Evolutionary conservation across 31 red algal species (phyloP).

Genomic region (Asparagopsis taxiformis): DNA sequence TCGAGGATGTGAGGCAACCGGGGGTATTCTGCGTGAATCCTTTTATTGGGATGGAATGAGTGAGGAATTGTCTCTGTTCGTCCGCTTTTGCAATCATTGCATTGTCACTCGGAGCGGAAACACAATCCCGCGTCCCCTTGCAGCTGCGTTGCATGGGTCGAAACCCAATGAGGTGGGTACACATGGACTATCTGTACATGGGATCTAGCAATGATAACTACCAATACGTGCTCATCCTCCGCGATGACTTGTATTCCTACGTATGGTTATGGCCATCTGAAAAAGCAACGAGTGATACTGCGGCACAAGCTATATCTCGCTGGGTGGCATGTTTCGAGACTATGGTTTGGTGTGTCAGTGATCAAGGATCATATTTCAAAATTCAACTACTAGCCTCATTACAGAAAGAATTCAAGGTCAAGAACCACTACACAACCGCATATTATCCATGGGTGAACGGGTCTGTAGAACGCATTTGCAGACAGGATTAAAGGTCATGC

Average conservation of each 20-base stretch:
- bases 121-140: slow-evolving; percentile 6
- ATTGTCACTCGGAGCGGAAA: background rate
- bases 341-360: slow-evolving; percentile 11
- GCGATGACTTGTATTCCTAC: slow-evolving; percentile 10
- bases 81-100: slow-evolving; percentile 12
- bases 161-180: slow-evolving; percentile 18
- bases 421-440: slow-evolving; percentile 28
- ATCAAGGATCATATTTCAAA: slow-evolving; percentile 30
- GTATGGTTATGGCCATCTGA: slow-evolving; percentile 14
- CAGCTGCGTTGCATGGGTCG: slow-evolving; percentile 3
- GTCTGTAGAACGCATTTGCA: slow-evolving; percentile 15
- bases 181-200: slow-evolving; percentile 20
- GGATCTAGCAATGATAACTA: background rate
- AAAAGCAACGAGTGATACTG: background rate
- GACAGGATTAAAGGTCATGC: slow-evolving; percentile 7
- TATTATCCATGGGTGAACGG: slow-evolving; percentile 30
- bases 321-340: slow-evolving; percentile 28
- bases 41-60: background rate
- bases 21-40: background rate
- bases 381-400: slow-evolving; percentile 1
- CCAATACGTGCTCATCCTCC: slow-evolving; percentile 11
- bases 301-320: background rate
- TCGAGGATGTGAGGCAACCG: background rate
- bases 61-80: background rate
- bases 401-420: slow-evolving; percentile 4